Conservation (phyloP, 1,284 basidiomycete species). For the Cryptococcus maquisensis region DNA sequence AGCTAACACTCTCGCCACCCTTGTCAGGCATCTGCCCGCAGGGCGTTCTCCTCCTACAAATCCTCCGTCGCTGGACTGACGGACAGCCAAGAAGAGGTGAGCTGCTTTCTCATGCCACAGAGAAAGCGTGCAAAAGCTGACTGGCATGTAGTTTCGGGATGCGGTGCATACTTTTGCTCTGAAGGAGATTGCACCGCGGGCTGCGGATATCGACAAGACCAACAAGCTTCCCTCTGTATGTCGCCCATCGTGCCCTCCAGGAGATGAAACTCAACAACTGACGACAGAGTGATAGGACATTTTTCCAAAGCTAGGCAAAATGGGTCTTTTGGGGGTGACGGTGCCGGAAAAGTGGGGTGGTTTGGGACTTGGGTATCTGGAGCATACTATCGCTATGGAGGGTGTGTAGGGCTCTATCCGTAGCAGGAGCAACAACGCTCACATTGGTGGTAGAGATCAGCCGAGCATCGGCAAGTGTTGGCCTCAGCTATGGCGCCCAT, state of each 20-base stretch:
- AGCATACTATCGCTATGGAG: conserved; percentile 90
- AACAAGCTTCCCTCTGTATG: conserved; percentile 72
- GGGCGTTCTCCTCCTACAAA: conserved; percentile 57
- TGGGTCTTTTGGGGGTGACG: conserved; percentile 72
- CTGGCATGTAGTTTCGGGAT: conserved; percentile 63
- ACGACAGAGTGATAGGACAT: conserved; percentile 57
- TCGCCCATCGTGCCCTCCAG: conserved; percentile 14
- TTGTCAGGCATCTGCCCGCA: not conserved
- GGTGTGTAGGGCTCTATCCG: conserved; percentile 25
- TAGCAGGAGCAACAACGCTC: not conserved
- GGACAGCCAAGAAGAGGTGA: conserved; percentile 75
- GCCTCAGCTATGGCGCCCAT: conserved; percentile 89
- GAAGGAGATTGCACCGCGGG: conserved; percentile 73
- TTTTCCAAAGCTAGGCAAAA: conserved; percentile 81
- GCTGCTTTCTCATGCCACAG: conserved; percentile 23
- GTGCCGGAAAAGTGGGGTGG: conserved; percentile 75
- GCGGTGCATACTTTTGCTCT: conserved; percentile 72
- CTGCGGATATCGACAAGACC: conserved; percentile 74
- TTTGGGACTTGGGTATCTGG: conserved; percentile 73
- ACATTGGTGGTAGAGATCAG: conserved; percentile 60
- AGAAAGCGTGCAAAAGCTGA: not conserved
- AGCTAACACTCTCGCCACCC: no score
- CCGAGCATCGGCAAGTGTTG: conserved; percentile 81
- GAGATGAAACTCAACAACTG: not conserved
- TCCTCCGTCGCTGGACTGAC: conserved; percentile 71